These are phyloP conservation scores for Trichoderma sp. DNA, from an alignment of 2,329 filamentous ascomycete species.

Conservation along the genomic window DNA sequence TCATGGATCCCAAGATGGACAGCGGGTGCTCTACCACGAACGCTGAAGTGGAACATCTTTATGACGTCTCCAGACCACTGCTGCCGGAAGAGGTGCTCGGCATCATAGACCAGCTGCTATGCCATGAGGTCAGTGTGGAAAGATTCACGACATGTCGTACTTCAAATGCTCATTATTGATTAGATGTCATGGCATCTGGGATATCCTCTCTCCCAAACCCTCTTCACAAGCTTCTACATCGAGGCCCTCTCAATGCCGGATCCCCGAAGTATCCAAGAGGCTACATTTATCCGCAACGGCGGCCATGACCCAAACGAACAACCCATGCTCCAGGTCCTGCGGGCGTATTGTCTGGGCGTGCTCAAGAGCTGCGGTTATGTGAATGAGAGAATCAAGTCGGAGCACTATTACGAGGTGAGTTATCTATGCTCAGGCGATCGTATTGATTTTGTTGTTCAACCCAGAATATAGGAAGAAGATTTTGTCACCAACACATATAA, in stretches of 20 bases:
- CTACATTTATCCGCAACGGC: constrained; percentile 53
- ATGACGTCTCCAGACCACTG: constrained; percentile 66
- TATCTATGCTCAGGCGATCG: too few species aligned
- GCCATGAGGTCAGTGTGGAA: constrained; percentile 65
- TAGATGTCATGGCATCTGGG: constrained; percentile 96
- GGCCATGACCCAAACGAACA: constrained; percentile 31
- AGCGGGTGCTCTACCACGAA: constrained; percentile 77
- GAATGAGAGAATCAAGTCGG: constrained; percentile 70
- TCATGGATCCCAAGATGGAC: constrained; percentile 99
- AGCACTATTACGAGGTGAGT: constrained; percentile 83
- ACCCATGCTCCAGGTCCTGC: constrained; percentile 61
- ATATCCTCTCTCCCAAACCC: constrained; percentile 90
- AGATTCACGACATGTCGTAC: not conserved
- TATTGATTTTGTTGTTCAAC: not conserved
- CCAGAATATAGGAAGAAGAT: constrained; percentile 72
- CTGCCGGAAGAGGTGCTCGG: constrained; percentile 79
- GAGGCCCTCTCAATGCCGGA: constrained; percentile 74
- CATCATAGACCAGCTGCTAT: constrained; percentile 90
- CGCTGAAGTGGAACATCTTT: constrained; percentile 79
- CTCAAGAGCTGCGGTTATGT: constrained; percentile 80
- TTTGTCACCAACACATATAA: constrained; percentile 92
- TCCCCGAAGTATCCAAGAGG: constrained; percentile 61
- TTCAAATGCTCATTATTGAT: not conserved
- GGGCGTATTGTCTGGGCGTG: constrained; percentile 81
- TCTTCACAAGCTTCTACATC: constrained; percentile 90